Evolutionary conservation across 257 asterid genomes (phyloP).

Genomic region (Jacaranda copaia): DNA sequence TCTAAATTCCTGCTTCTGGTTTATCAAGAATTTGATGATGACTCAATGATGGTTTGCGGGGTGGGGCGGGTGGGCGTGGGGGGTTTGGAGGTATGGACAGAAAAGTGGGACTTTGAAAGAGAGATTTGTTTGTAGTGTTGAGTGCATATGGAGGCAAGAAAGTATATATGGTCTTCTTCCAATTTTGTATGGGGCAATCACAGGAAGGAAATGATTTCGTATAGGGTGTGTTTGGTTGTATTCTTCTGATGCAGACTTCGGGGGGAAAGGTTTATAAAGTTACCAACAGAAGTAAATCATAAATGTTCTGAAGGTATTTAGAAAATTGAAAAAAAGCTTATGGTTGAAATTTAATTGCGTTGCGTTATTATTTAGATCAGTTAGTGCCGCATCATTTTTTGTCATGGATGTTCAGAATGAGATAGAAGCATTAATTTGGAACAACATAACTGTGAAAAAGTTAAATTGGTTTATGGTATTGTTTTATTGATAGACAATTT

Average conservation of each 20-base stretch:
- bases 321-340: no score
- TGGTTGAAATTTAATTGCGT: no score
- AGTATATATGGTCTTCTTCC: constrained; percentile 14
- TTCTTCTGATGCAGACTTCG: background rate
- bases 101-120: constrained; percentile 41
- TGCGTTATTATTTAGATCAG: no score
- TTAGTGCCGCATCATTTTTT: no score
- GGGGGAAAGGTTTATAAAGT: no score
- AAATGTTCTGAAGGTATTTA: no score
- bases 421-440: no score
- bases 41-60: constrained; percentile 18
- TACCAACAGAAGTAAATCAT: no score
- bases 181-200: constrained; percentile 1
- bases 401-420: no score
- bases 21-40: constrained; percentile 20
- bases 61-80: background rate
- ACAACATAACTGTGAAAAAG: no score
- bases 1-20: background rate
- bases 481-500: no score
- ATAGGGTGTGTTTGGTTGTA: constrained; percentile 25
- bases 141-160: constrained; percentile 40
- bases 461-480: no score
- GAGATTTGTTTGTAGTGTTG: constrained; percentile 50
- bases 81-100: constrained; percentile 37
- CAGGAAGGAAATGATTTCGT: background rate